phyloP scores from a whole-genome alignment of 2,329 filamentous ascomycete species.

The Biscogniauxia mediterranea region DNA sequence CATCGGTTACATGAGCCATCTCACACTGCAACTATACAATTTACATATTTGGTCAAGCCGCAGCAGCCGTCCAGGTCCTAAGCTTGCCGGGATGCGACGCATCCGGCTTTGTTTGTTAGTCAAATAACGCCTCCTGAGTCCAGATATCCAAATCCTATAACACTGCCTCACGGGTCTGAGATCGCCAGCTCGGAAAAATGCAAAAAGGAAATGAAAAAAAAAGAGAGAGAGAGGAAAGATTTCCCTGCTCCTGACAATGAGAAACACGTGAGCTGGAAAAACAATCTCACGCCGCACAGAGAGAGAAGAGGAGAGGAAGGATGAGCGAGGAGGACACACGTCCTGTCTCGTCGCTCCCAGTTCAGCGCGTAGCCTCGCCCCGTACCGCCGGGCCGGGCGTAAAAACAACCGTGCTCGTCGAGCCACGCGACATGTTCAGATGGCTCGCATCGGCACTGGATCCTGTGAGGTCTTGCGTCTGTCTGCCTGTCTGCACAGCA shows the following conservation, averaged over 20 bases:
- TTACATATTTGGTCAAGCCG: neutral
- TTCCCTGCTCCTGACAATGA: neutral
- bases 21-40: too few species aligned
- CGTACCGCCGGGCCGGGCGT: neutral
- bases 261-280: neutral
- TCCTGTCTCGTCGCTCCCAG: neutral
- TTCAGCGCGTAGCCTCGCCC: neutral
- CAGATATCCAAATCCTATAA: neutral
- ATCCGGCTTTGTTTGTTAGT: neutral
- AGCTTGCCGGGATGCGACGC: neutral
- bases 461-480: neutral
- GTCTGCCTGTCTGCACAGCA: neutral
- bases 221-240: too few species aligned
- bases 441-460: neutral
- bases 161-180: neutral
- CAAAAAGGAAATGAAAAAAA: too few species aligned
- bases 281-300: neutral
- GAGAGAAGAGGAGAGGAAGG: too few species aligned
- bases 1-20: neutral
- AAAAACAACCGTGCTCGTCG: slow-evolving; percentile 2
- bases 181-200: neutral
- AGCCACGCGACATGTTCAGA: neutral
- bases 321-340: neutral
- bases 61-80: neutral
- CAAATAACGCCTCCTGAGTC: neutral